phyloP scores from a whole-genome alignment of 495 filamentous ascomycete genomes.

The Podospora comata region DNA sequence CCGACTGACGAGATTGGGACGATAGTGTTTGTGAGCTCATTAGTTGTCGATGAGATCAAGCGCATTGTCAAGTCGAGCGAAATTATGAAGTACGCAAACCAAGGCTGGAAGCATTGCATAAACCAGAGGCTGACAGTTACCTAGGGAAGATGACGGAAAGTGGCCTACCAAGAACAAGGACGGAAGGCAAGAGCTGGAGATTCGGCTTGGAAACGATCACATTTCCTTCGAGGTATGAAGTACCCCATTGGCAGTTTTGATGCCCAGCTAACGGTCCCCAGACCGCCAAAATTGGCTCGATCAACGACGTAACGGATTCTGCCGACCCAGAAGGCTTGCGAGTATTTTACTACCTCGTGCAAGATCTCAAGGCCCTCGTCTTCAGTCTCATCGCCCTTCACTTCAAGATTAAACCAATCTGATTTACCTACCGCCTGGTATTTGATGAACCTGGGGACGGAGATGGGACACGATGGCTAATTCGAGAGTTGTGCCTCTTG shows the following conservation, averaged over 20 bases:
- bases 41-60: slow-evolving; percentile 94
- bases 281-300: slow-evolving; percentile 97
- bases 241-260: neutral
- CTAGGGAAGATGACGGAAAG: slow-evolving; percentile 95
- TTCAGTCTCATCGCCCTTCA: slow-evolving; percentile 96
- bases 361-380: slow-evolving; percentile 94
- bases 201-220: slow-evolving; percentile 89
- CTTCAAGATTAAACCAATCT: slow-evolving; percentile 97
- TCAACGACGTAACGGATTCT: slow-evolving; percentile 95
- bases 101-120: neutral
- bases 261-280: slow-evolving; percentile 41
- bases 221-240: slow-evolving; percentile 87
- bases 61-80: slow-evolving; percentile 96
- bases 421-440: slow-evolving; percentile 20
- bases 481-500: neutral
- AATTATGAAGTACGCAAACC: slow-evolving; percentile 78
- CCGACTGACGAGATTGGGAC: neutral
- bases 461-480: neutral
- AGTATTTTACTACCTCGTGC: slow-evolving; percentile 99
- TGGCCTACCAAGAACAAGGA: slow-evolving; percentile 99
- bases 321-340: slow-evolving; percentile 93
- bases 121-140: slow-evolving; percentile 27
- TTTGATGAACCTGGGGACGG: neutral
- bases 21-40: slow-evolving; percentile 90
- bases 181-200: slow-evolving; percentile 94